A percentile compares a stretch with the other conserved stretches of the same genome.
Conservation (phyloP, 306 rosid species). For the Quercus mongolica region DNA sequence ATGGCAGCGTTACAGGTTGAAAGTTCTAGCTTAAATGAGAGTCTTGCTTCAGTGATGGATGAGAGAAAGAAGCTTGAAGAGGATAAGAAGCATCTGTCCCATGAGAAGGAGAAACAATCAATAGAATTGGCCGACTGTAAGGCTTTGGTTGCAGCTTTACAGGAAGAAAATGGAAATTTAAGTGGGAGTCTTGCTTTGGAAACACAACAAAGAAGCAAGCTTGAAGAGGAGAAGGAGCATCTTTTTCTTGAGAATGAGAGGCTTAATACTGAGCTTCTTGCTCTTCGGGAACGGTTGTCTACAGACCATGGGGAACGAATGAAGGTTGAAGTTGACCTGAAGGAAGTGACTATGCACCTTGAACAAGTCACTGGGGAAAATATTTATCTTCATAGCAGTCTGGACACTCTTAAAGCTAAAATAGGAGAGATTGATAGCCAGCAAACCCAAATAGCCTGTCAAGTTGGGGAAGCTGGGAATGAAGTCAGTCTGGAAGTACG, state of each 20-base stretch:
- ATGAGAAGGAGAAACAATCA: constrained; percentile 50
- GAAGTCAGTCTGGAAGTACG: constrained; percentile 28
- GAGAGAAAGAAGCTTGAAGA: constrained; percentile 45
- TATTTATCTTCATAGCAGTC: constrained; percentile 44
- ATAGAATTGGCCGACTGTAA: constrained; percentile 49
- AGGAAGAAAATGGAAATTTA: constrained; percentile 50
- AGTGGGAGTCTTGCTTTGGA: constrained; percentile 49
- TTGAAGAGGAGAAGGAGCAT: constrained; percentile 55
- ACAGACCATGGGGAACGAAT: constrained; percentile 42
- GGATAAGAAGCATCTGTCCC: constrained; percentile 46
- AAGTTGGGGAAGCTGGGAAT: constrained; percentile 34
- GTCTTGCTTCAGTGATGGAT: constrained; percentile 48
- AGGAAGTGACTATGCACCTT: constrained; percentile 40
- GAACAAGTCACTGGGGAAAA: constrained; percentile 72
- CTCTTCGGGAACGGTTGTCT: constrained; percentile 49
- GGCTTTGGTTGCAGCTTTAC: constrained; percentile 43
- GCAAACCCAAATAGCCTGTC: constrained; percentile 29
- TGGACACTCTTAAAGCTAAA: constrained; percentile 52
- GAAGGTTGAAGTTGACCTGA: constrained; percentile 52
- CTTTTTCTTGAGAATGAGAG: constrained; percentile 50
- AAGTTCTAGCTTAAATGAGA: constrained; percentile 48
- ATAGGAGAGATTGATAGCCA: constrained; percentile 38
- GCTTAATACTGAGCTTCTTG: constrained; percentile 46
- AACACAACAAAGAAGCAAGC: constrained; percentile 42
- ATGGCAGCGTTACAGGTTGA: constrained; percentile 51